phyloP scores from a whole-genome alignment of 140 eudicot genomes.

The Flaveria floridana region DNA sequence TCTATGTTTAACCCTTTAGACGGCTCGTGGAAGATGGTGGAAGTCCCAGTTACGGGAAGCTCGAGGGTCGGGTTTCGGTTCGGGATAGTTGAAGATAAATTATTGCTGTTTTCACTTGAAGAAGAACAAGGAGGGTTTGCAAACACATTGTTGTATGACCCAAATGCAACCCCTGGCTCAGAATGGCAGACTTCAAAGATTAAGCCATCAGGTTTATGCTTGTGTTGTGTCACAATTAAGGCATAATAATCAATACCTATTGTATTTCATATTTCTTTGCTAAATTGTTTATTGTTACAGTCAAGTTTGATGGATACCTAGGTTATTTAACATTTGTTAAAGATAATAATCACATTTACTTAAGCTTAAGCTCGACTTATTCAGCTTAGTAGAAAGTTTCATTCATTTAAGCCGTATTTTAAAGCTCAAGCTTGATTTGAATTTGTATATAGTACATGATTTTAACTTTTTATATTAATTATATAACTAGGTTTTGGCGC shows the following conservation, averaged over 20 bases:
- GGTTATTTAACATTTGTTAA: neutral
- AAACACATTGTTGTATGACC: conserved; percentile 63
- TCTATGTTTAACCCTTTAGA: conserved; percentile 55
- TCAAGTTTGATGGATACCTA: conserved; percentile 2
- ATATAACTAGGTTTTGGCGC: too few relatives aligned
- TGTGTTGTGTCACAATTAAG: conserved; percentile 68
- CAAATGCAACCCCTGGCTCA: conserved; percentile 56
- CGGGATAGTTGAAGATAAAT: conserved; percentile 63
- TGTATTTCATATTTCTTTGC: neutral
- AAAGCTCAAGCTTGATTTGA: too few relatives aligned
- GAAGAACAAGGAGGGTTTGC: conserved; percentile 43
- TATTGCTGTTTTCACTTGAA: conserved; percentile 55
- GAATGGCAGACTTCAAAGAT: conserved; percentile 68
- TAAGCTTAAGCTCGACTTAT: too few relatives aligned
- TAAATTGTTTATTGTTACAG: neutral
- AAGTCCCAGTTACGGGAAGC: conserved; percentile 74
- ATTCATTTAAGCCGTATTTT: too few relatives aligned
- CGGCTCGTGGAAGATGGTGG: conserved; percentile 67
- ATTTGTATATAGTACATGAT: too few relatives aligned
- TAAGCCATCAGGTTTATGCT: conserved; percentile 74
- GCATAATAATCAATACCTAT: conserved; percentile 37
- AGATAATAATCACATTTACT: too few relatives aligned
- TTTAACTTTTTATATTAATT: too few relatives aligned
- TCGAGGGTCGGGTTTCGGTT: conserved; percentile 64
- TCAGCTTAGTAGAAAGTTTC: too few relatives aligned